Evolutionary conservation across 805 yeast species (phyloP).

Genomic region (Ascoidea asiatica): DNA sequence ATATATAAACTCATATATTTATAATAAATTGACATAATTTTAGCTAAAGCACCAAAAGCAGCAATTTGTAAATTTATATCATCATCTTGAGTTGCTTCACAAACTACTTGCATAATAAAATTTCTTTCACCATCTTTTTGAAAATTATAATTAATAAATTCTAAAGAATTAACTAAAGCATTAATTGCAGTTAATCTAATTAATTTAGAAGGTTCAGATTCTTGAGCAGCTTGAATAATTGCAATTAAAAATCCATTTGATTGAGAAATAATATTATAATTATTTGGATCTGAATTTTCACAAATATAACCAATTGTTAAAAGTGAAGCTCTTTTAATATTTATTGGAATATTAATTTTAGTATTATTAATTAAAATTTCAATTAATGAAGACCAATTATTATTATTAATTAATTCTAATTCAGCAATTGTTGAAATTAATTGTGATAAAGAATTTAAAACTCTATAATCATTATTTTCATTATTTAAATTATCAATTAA

Average conservation of each 20-base stretch:
- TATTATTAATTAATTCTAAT: conserved; percentile 78
- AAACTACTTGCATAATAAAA: conserved; percentile 95
- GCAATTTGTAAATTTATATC: conserved; percentile 78
- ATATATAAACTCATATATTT: conserved; percentile 84
- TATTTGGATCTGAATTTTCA: conserved; percentile 80
- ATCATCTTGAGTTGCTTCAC: conserved; percentile 94
- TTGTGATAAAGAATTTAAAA: conserved; percentile 84
- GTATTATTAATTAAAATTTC: conserved; percentile 79
- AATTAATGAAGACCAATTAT: conserved; percentile 83
- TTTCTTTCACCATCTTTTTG: conserved; percentile 91
- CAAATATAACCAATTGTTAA: conserved; percentile 92
- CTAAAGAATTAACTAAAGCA: conserved; percentile 83
- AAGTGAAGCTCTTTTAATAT: conserved; percentile 77
- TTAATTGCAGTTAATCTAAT: conserved; percentile 86
- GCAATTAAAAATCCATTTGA: conserved; percentile 90
- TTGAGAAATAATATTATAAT: conserved; percentile 66
- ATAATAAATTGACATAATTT: conserved; percentile 84
- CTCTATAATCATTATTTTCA: conserved; percentile 58
- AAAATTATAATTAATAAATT: conserved; percentile 79
- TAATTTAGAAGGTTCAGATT: conserved; percentile 54
- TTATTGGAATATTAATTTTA: conserved; percentile 57
- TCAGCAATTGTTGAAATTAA: conserved; percentile 95
- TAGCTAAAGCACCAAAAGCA: conserved; percentile 90
- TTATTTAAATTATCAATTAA: conserved; percentile 53
- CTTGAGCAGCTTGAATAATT: conserved; percentile 91